These are phyloP conservation scores for Ramaria rubella DNA, from an alignment of 768 basidiomycete species.

Conservation along the genomic window DNA sequence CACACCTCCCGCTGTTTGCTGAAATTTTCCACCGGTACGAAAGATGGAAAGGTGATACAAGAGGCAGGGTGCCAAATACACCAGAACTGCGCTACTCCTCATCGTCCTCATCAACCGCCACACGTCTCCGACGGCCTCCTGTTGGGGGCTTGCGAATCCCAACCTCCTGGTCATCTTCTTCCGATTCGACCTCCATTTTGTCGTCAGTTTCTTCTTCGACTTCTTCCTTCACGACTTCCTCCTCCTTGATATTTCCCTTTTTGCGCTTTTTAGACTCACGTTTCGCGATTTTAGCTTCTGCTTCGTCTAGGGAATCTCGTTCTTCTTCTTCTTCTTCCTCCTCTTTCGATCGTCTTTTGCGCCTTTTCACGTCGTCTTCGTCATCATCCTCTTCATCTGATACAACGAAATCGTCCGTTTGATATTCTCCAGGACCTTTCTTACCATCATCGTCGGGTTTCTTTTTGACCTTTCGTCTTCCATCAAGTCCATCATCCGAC, in stretches of 20 bases:
- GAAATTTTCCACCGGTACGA: too few species aligned
- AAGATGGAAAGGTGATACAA: too few species aligned
- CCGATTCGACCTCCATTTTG: conserved; percentile 10
- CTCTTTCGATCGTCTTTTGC: conserved; percentile 29
- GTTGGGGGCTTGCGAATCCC: conserved; percentile 52
- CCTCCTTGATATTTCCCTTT: conserved; percentile 5
- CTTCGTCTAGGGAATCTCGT: conserved; percentile 51
- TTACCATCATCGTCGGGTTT: conserved; percentile 38
- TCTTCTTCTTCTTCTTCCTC: conserved; percentile 49
- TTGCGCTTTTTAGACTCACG: conserved; percentile 64
- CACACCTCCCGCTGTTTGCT: too few species aligned
- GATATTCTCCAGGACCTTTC: conserved; percentile 62
- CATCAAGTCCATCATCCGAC: conserved; percentile 10
- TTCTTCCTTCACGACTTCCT: conserved; percentile 3
- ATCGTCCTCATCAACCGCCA: conserved; percentile 55
- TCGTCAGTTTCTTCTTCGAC: conserved; percentile 2
- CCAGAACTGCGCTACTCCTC: conserved; percentile 46
- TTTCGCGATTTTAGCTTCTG: conserved; percentile 42
- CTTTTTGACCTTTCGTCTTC: conserved; percentile 31
- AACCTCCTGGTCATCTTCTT: conserved; percentile 34
- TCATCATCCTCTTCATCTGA: conserved; percentile 73
- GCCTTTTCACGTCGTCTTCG: conserved; percentile 30
- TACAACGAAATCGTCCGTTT: conserved; percentile 81
- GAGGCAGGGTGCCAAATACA: too few species aligned
- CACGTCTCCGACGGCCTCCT: conserved; percentile 48